Conservation (phyloP, 768 basidiomycete genomes). For the Pleurotus eryngii region DNA sequence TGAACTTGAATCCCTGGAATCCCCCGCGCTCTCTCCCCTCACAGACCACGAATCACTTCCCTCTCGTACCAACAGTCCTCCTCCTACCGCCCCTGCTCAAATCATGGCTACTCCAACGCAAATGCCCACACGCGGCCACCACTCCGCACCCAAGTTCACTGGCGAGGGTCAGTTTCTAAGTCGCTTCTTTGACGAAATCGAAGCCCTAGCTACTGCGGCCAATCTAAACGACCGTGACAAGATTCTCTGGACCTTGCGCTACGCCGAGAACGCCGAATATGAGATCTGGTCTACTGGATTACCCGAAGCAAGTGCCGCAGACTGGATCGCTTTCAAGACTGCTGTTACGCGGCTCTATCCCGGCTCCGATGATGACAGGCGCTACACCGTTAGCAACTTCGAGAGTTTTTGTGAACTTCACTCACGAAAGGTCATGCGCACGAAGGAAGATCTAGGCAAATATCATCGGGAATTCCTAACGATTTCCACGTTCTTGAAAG, state of each 20-base stretch:
- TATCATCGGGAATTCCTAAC: not conserved
- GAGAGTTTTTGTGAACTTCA: not conserved
- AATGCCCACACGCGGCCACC: not conserved
- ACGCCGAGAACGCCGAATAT: not conserved
- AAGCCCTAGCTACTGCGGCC: not conserved
- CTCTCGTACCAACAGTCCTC: not conserved
- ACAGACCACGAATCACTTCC: not conserved
- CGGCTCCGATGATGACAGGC: not conserved
- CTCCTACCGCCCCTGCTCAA: not conserved
- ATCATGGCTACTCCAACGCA: not conserved
- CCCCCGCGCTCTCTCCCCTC: not conserved
- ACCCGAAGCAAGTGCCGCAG: not conserved
- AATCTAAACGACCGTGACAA: not conserved
- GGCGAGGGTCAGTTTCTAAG: not conserved
- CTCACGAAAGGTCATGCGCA: not conserved
- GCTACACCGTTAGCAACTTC: not conserved
- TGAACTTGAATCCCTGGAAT: not conserved
- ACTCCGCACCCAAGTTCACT: not conserved
- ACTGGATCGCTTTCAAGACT: slow-evolving; percentile 1
- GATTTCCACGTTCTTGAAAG: not conserved
- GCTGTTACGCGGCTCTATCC: not conserved
- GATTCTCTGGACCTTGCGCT: not conserved
- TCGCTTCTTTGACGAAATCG: not conserved
- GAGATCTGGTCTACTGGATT: not conserved
- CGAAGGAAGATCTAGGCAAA: not conserved